phyloP scores from a whole-genome alignment of 441 rosid genomes.

The Pelargonium citronellum region DNA sequence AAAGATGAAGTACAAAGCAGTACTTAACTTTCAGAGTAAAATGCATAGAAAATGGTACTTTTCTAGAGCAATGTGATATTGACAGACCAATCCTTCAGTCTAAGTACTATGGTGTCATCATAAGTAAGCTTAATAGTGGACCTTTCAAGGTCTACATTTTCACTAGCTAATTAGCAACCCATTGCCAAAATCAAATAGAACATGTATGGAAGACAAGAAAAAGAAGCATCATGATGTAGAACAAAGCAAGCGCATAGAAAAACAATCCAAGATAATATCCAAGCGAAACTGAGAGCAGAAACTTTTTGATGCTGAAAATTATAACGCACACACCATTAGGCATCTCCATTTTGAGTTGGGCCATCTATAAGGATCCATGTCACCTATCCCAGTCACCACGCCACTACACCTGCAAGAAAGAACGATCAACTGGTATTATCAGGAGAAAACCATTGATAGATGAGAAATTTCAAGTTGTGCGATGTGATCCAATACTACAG shows the following conservation, averaged over 20 bases:
- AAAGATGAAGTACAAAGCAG: no score
- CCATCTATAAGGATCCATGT: slow-evolving; percentile 81
- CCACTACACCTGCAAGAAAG: slow-evolving; percentile 58
- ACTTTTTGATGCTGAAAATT: background rate
- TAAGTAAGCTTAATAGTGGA: background rate
- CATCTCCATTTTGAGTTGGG: slow-evolving; percentile 94
- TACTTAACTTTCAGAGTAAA: background rate
- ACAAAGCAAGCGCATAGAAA: background rate
- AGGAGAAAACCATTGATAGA: slow-evolving; percentile 15
- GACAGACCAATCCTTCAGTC: background rate
- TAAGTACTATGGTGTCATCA: background rate
- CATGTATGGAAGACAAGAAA: background rate
- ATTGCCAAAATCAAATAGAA: background rate
- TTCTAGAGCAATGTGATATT: background rate
- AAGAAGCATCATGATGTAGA: no score
- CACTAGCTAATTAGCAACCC: background rate
- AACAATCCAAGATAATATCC: background rate
- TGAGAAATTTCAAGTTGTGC: slow-evolving; percentile 13
- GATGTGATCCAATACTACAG: slow-evolving; percentile 8
- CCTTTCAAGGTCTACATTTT: background rate
- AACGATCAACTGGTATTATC: slow-evolving; percentile 13
- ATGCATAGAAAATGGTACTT: background rate
- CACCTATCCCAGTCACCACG: slow-evolving; percentile 60
- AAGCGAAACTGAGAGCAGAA: no score
- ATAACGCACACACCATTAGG: slow-evolving; percentile 50